Percentiles rank a stretch among this genome's conserved stretches.
Evolutionary conservation across 805 yeast genomes (phyloP).

Genomic region (Sugiyamaella boreocaroliniensis): DNA sequence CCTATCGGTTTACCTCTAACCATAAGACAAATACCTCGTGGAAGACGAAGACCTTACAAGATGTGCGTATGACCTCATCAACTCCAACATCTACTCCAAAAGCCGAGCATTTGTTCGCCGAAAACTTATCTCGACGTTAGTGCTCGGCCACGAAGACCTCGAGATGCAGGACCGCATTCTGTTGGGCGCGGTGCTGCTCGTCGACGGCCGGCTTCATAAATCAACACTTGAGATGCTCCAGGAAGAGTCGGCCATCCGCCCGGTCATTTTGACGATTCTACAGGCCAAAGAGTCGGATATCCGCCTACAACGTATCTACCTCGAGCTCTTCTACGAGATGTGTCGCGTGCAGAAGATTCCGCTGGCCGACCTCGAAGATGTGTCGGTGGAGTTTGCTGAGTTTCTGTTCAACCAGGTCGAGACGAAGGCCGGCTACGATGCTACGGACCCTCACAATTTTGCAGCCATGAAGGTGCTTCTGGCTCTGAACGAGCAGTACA

Average conservation of each 20-base stretch:
- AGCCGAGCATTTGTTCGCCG: constrained; percentile 40
- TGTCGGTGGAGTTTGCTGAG: constrained; percentile 42
- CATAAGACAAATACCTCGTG: constrained; percentile 16
- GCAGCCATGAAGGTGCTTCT: constrained; percentile 65
- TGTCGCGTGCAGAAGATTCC: constrained; percentile 45
- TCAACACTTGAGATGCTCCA: constrained; percentile 40
- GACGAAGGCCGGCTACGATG: constrained; percentile 24
- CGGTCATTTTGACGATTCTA: constrained; percentile 39
- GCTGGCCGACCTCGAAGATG: constrained; percentile 35
- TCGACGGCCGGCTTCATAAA: constrained; percentile 40
- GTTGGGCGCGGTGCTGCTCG: constrained; percentile 38
- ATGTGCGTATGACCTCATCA: constrained; percentile 39
- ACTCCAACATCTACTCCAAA: constrained; percentile 50
- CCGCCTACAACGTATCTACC: constrained; percentile 38
- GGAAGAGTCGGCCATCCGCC: constrained; percentile 47
- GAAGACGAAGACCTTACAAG: constrained; percentile 34
- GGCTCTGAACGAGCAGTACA: constrained; percentile 80
- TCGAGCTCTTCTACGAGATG: constrained; percentile 51
- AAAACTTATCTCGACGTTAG: constrained; percentile 32
- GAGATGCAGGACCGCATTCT: constrained; percentile 32
- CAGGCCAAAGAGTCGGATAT: constrained; percentile 31
- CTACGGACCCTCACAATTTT: constrained; percentile 52
- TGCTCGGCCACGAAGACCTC: constrained; percentile 22
- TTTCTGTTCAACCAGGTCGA: constrained; percentile 44
- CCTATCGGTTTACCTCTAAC: constrained; percentile 15